Evolutionary conservation across 352 stramenopile genomes (phyloP).

Genomic region (Pythium aristosporum): DNA sequence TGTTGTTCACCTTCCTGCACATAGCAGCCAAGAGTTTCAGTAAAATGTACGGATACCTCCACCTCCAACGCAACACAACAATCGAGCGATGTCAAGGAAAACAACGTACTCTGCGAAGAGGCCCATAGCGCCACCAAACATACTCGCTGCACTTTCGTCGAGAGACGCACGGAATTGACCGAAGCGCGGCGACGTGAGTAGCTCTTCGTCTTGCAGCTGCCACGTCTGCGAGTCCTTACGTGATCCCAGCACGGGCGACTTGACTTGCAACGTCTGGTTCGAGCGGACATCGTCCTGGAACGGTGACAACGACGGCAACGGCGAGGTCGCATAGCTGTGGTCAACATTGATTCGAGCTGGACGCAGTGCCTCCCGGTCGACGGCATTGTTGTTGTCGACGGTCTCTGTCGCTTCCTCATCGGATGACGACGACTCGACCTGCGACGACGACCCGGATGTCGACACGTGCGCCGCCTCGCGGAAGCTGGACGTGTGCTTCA

Average conservation of each 20-base stretch:
- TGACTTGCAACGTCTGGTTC: constrained; percentile 25
- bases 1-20: constrained; percentile 14
- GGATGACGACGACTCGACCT: constrained; percentile 31
- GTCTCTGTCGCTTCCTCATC: constrained; percentile 23
- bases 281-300: constrained; percentile 14
- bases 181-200: constrained; percentile 34
- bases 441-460: constrained; percentile 17
- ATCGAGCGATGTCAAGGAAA: neutral
- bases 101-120: constrained; percentile 28
- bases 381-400: constrained; percentile 26
- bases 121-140: constrained; percentile 28
- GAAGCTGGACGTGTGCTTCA: constrained; percentile 28
- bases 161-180: constrained; percentile 27
- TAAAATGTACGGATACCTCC: neutral
- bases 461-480: constrained; percentile 22
- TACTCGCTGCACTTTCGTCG: constrained; percentile 23
- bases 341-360: constrained; percentile 23
- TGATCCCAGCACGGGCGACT: constrained; percentile 35
- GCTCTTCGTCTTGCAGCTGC: constrained; percentile 37
- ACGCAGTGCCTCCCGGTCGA: constrained; percentile 14
- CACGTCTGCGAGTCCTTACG: constrained; percentile 37
- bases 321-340: constrained; percentile 15
- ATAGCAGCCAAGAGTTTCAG: neutral
- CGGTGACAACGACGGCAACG: constrained; percentile 19
- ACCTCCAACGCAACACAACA: neutral